phyloP scores from a whole-genome alignment of 208 protist species.

The Leishmania martiniquensis region DNA sequence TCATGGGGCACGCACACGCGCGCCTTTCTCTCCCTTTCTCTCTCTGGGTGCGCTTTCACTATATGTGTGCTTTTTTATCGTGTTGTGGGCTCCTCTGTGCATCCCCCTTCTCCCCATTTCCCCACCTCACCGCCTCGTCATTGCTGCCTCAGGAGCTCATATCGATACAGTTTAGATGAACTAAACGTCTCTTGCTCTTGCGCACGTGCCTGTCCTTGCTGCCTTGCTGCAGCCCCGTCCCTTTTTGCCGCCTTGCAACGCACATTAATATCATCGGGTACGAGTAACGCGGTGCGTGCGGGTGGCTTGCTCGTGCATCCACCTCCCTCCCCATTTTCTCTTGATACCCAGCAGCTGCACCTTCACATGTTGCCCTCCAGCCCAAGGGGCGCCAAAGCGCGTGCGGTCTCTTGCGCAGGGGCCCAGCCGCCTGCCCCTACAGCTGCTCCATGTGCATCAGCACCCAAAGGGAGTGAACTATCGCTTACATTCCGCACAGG shows the following conservation, averaged over 20 bases:
- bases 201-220: neutral
- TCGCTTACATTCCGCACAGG: neutral
- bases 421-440: neutral
- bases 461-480: neutral
- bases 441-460: neutral
- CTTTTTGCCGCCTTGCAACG: neutral
- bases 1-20: no score
- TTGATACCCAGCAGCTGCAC: neutral
- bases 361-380: neutral
- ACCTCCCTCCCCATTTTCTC: neutral
- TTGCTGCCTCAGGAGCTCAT: neutral
- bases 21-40: constrained; percentile 6
- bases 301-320: neutral
- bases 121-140: no score
- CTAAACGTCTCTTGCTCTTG: neutral
- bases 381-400: neutral
- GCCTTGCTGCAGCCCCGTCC: neutral
- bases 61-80: constrained; percentile 7
- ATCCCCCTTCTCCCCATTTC: neutral
- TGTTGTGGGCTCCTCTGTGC: neutral
- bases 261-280: neutral
- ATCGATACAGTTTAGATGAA: neutral
- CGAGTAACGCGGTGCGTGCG: neutral
- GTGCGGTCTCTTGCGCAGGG: neutral
- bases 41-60: neutral